phyloP scores from a whole-genome alignment of 768 basidiomycete genomes.

The Kwoniella dendrophila region DNA sequence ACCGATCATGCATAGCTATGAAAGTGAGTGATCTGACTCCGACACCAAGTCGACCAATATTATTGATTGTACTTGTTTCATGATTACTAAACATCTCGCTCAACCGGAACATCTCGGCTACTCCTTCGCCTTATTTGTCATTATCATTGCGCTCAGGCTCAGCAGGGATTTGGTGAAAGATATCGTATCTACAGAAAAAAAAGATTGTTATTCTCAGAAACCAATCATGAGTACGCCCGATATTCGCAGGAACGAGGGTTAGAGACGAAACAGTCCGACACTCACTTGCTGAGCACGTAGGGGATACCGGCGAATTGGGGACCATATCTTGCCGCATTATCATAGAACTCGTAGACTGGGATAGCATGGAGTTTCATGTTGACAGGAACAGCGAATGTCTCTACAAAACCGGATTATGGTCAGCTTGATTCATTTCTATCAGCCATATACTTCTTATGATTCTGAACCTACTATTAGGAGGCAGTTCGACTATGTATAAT shows the following conservation, averaged over 20 bases:
- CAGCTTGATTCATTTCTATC: background rate
- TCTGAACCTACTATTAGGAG: constrained; percentile 74
- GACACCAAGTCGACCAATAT: no score
- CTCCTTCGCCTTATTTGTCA: background rate
- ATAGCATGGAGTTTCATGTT: constrained; percentile 99
- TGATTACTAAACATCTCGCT: background rate
- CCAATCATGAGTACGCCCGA: background rate
- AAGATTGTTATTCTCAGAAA: background rate
- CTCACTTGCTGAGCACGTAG: constrained; percentile 79
- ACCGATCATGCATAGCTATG: background rate
- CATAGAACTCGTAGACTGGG: constrained; percentile 94
- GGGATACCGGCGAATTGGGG: constrained; percentile 94
- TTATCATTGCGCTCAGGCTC: background rate
- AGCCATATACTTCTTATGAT: background rate
- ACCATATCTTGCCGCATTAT: constrained; percentile 89
- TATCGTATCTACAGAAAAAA: background rate
- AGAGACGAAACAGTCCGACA: background rate
- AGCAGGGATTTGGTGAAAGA: background rate
- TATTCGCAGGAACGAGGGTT: no score
- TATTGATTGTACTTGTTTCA: no score
- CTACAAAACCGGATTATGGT: constrained; percentile 58
- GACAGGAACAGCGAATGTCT: constrained; percentile 92
- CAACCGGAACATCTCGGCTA: background rate
- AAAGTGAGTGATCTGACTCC: no score
- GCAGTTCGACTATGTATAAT: constrained; percentile 91